Evolutionary conservation across 2,329 filamentous ascomycete species (phyloP).

Genomic region (Ascomycota sp.): DNA sequence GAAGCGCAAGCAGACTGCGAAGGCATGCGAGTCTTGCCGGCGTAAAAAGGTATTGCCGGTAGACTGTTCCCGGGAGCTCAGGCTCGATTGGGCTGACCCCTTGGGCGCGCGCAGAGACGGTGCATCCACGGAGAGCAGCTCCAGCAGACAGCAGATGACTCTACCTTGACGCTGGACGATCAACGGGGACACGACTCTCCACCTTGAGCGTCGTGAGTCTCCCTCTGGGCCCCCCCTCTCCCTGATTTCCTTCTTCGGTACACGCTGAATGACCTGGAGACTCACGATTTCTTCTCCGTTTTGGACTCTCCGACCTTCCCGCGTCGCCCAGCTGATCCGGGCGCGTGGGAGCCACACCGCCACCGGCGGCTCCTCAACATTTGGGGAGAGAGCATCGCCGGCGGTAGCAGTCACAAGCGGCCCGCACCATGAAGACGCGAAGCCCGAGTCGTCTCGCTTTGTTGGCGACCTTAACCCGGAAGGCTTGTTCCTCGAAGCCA

Average conservation of each 20-base stretch:
- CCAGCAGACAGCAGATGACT: slow-evolving; percentile 10
- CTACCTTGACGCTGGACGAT: slow-evolving; percentile 9
- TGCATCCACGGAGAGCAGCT: slow-evolving; percentile 24
- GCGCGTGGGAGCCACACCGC: not conserved
- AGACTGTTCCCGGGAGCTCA: not conserved
- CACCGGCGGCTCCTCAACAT: too few relatives aligned
- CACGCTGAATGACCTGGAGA: too few relatives aligned
- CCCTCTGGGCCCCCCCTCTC: not conserved
- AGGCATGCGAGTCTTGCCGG: slow-evolving; percentile 34
- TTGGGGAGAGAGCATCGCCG: too few relatives aligned
- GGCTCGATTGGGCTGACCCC: not conserved
- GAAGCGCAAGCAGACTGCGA: slow-evolving; percentile 38
- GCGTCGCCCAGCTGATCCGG: too few relatives aligned
- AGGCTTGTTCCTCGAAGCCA: slow-evolving; percentile 36
- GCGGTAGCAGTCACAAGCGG: not conserved
- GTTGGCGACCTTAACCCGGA: slow-evolving; percentile 40
- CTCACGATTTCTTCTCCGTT: too few relatives aligned
- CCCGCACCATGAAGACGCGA: not conserved
- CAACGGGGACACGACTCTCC: slow-evolving; percentile 8
- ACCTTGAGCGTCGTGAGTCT: slow-evolving; percentile 11
- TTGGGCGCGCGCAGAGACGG: slow-evolving; percentile 13
- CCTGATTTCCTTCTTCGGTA: not conserved
- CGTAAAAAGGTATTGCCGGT: slow-evolving; percentile 26
- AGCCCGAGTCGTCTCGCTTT: slow-evolving; percentile 22
- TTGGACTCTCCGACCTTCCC: too few relatives aligned